Evolutionary conservation across 352 stramenopile genomes (phyloP).

Genomic region (Pythium aphanidermatum): DNA sequence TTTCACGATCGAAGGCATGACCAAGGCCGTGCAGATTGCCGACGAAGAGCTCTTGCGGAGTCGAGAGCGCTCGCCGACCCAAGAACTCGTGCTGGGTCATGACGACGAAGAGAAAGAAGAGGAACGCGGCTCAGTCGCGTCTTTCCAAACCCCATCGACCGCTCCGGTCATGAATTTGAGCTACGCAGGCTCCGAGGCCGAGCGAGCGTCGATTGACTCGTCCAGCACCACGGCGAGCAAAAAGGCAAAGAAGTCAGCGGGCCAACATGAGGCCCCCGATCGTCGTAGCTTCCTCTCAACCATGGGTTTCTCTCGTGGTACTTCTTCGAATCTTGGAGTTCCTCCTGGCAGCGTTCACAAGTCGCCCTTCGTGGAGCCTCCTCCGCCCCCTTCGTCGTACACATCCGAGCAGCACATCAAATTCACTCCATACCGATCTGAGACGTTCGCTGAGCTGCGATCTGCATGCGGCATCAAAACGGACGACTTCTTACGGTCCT

Average conservation of each 20-base stretch:
- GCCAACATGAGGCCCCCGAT: neutral
- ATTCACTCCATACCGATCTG: conserved; percentile 69
- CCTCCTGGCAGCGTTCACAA: no score
- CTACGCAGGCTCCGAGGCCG: neutral
- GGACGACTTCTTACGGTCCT: conserved; percentile 61
- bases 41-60: conserved; percentile 53
- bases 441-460: conserved; percentile 73
- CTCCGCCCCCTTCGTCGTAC: conserved; percentile 4
- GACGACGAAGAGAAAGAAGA: conserved; percentile 15
- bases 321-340: no score
- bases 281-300: conserved; percentile 16
- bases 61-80: conserved; percentile 41
- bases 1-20: conserved; percentile 89
- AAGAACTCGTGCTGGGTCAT: conserved; percentile 26
- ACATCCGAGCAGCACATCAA: conserved; percentile 37
- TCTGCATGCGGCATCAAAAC: conserved; percentile 59
- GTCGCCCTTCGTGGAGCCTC: neutral
- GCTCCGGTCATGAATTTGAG: conserved; percentile 13
- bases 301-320: conserved; percentile 18
- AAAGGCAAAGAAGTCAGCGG: no score
- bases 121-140: conserved; percentile 1
- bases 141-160: conserved; percentile 7
- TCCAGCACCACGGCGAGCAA: no score
- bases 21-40: conserved; percentile 54
- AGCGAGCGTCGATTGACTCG: conserved; percentile 1